phyloP scores from a whole-genome alignment of 371 early-diverging fungal genomes.

The Choanephora cucurbitarum region DNA sequence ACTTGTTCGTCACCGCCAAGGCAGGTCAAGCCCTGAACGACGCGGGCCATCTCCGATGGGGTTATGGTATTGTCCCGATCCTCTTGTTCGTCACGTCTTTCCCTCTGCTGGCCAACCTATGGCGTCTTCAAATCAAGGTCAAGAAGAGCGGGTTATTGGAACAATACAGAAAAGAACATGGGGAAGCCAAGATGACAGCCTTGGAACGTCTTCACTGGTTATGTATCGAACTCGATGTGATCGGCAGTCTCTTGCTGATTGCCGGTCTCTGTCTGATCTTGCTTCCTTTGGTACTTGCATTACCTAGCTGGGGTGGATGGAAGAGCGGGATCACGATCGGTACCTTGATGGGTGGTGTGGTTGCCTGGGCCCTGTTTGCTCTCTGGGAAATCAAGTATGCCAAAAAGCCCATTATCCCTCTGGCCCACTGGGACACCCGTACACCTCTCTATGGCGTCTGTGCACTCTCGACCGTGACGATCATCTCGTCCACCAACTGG shows the following conservation, averaged over 20 bases:
- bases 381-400: constrained; percentile 48
- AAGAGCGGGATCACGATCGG: constrained; percentile 22
- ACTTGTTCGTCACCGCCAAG: constrained; percentile 32
- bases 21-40: constrained; percentile 28
- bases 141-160: constrained; percentile 17
- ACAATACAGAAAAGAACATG: background rate
- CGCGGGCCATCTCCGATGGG: constrained; percentile 30
- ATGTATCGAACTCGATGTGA: constrained; percentile 42
- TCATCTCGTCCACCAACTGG: constrained; percentile 45
- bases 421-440: constrained; percentile 43
- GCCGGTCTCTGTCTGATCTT: constrained; percentile 42
- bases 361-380: constrained; percentile 30
- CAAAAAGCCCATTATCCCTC: constrained; percentile 46
- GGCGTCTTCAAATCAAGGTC: constrained; percentile 17
- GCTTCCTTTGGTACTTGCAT: constrained; percentile 48
- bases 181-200: background rate
- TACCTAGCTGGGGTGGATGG: constrained; percentile 48
- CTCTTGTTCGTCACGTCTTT: constrained; percentile 19
- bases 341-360: constrained; percentile 25
- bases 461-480: constrained; percentile 39
- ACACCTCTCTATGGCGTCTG: constrained; percentile 49
- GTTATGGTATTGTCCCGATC: constrained; percentile 28
- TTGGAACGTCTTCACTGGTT: constrained; percentile 25
- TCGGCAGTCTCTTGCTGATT: constrained; percentile 47
- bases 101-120: constrained; percentile 25